Evolutionary conservation across 106 monocot species (phyloP).

Genomic region (Cymbidium sinense): DNA sequence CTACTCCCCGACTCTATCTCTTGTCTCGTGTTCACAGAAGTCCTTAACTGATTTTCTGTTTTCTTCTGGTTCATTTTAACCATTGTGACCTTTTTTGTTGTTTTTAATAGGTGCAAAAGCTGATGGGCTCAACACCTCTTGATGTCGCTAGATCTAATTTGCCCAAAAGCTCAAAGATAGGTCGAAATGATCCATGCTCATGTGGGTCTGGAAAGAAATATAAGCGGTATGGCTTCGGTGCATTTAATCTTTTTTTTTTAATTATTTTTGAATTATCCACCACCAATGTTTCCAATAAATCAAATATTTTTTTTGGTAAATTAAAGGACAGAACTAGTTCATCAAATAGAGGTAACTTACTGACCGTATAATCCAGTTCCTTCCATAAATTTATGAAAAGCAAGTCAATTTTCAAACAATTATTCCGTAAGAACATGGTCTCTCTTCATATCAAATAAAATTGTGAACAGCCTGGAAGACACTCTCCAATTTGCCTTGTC

Average conservation of each 20-base stretch:
- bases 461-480: background rate
- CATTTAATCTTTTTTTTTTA: background rate
- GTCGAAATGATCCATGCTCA: constrained; percentile 79
- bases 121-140: constrained; percentile 90
- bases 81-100: background rate
- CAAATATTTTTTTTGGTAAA: background rate
- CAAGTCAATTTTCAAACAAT: background rate
- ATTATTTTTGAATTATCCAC: background rate
- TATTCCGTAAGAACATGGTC: background rate
- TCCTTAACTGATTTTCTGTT: background rate
- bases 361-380: background rate
- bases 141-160: constrained; percentile 49
- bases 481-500: no score
- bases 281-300: background rate
- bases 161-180: constrained; percentile 54
- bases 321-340: background rate
- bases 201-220: constrained; percentile 91
- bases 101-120: constrained; percentile 68
- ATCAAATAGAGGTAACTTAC: background rate
- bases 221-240: constrained; percentile 52
- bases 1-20: background rate
- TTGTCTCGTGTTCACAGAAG: background rate
- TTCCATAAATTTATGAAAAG: background rate
- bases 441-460: background rate
- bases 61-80: background rate